Percentiles rank a stretch among this genome's conserved stretches.
phyloP scores from a whole-genome alignment of 1,139 yeast species.

The Magnusiomyces paraingens region DNA sequence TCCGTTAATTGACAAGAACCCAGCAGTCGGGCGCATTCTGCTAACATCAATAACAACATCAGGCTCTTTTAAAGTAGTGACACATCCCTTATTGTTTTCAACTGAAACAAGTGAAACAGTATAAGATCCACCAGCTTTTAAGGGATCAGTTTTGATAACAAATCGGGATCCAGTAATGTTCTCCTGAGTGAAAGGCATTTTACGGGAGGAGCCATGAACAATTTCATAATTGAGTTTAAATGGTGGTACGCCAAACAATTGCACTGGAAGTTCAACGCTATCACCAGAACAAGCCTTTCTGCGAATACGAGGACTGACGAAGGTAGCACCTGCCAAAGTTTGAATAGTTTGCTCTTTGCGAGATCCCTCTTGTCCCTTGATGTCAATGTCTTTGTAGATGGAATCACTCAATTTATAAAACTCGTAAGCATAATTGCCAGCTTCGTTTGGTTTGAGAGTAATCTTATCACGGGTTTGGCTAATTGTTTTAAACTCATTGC shows the following conservation, averaged over 20 bases:
- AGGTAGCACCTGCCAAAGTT: constrained; percentile 36
- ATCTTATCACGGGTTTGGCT: constrained; percentile 44
- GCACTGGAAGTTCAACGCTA: constrained; percentile 45
- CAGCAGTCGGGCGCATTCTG: constrained; percentile 56
- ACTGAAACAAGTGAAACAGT: constrained; percentile 56
- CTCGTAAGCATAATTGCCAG: constrained; percentile 72
- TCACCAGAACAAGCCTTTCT: constrained; percentile 43
- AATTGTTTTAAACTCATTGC: constrained; percentile 17
- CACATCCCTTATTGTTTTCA: constrained; percentile 68
- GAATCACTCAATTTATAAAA: constrained; percentile 43
- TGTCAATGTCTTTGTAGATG: constrained; percentile 31
- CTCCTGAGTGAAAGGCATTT: constrained; percentile 39
- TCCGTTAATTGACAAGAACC: constrained; percentile 39
- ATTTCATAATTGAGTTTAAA: constrained; percentile 66
- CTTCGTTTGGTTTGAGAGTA: constrained; percentile 67
- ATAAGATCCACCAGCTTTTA: constrained; percentile 63
- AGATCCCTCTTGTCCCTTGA: constrained; percentile 12
- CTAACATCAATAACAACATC: constrained; percentile 59
- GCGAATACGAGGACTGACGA: constrained; percentile 22
- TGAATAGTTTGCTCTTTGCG: constrained; percentile 31
- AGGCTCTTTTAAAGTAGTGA: constrained; percentile 55
- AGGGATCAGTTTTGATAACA: constrained; percentile 47
- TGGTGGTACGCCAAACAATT: constrained; percentile 73
- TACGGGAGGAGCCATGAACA: constrained; percentile 43
- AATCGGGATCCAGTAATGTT: constrained; percentile 39